Base-by-base conservation (phyloP, 169 alveolate species). In the Fabrea salina region DNA sequence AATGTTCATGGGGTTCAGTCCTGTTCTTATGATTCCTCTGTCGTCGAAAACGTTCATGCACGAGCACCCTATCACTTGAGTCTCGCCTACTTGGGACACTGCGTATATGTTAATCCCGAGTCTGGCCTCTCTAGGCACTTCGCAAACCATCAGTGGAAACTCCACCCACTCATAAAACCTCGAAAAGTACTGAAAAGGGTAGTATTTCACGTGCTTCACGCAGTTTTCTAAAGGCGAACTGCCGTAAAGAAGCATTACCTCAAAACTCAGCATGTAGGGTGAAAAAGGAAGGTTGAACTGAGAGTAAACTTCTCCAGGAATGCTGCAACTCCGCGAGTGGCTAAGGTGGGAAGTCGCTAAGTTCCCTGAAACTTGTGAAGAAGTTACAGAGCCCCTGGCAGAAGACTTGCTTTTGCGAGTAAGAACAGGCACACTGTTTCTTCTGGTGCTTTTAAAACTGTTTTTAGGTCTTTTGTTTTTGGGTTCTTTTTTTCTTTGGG, bases 1-100 rank as follows among this genome's bases (percentile, higher is more conserved):
- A 32, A 91, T 59, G 71, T 88, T 91, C 0, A 91, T 76, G n/a
- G 79, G 86, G 27, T 82, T 68, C 16, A 87, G 33, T 0, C 93
- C 91, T 43, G 74, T 30, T 13, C 51, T 8, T 16, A 61, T 8
- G 0, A 33, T 51, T 3, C 74, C 74, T 13, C n/a, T 0, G 2
- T 61, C 74, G 39, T 61, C 74, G 39, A 61, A 61, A 0, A 61
- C 1, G 1, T 47, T 37, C 39, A 16, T 27, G 7, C 11, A 7
- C 1, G 51, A 22, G 25, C 74, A 33, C 4, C 74, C 74, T 13
- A 61, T 2, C 11, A 61, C n/a, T 35, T 11, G n/a, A 61, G 53
- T 61, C 25, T 54, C 66, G 25, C 25, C 8, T 7, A 8, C 6
- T 19, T 54, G 66, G 8, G n/a, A n/a, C 1, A 61, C 50, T 16